Evolutionary conservation across 1,284 basidiomycete species (phyloP).

Genomic region (Ceratobasidium sp.): DNA sequence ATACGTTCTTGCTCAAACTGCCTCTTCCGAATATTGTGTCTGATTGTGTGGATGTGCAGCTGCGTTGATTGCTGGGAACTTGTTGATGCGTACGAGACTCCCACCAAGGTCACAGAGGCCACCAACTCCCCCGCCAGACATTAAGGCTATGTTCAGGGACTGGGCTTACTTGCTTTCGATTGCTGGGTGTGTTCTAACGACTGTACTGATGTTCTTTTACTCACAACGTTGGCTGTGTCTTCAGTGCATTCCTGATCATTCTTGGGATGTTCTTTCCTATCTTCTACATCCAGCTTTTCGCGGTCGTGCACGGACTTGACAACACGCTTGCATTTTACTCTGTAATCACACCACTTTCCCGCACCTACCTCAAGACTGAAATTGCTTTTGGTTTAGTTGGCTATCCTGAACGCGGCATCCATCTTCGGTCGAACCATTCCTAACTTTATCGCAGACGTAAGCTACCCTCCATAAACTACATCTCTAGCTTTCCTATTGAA

Average conservation of each 20-base stretch:
- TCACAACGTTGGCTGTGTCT: background rate
- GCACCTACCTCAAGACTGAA: background rate
- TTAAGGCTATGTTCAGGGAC: conserved; percentile 27
- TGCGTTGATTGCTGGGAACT: conserved; percentile 20
- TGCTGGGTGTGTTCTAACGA: conserved; percentile 7
- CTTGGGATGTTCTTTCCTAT: conserved; percentile 38
- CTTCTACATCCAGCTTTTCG: conserved; percentile 38
- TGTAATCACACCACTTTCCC: background rate
- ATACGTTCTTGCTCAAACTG: background rate
- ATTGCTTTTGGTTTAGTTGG: background rate
- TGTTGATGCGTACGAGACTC: conserved; percentile 37
- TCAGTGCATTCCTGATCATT: conserved; percentile 27
- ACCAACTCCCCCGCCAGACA: conserved; percentile 18
- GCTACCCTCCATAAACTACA: background rate
- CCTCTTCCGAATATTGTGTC: no score
- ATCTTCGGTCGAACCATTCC: conserved; percentile 40
- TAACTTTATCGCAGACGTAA: conserved; percentile 32
- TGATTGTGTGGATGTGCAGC: background rate
- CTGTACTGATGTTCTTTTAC: background rate
- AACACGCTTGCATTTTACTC: conserved; percentile 31
- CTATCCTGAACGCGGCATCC: conserved; percentile 36
- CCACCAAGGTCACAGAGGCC: conserved; percentile 9
- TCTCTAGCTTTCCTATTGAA: background rate
- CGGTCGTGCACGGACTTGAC: conserved; percentile 31
- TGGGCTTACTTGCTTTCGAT: conserved; percentile 21